Percentiles rank a stretch among this genome's conserved stretches.
These are phyloP conservation scores for Colletotrichum theobromicola DNA, from an alignment of 2,329 filamentous ascomycete species.

Conservation along the genomic window DNA sequence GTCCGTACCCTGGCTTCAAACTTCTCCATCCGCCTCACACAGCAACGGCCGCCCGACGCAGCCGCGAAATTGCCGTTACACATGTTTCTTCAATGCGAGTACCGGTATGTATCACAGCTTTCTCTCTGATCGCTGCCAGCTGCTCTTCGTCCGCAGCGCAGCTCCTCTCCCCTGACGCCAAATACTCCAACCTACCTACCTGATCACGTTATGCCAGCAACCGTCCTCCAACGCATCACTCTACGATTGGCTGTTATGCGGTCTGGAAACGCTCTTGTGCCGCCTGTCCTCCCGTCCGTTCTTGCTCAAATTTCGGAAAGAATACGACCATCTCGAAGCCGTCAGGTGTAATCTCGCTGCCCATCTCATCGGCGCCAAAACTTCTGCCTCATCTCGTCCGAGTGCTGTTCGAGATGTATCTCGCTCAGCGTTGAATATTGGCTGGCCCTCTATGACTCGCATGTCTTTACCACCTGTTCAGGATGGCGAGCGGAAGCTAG, in stretches of 20 bases:
- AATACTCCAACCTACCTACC: not conserved
- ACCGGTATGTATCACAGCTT: not conserved
- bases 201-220: not conserved
- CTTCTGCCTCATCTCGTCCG: not conserved
- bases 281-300: not conserved
- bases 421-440: not conserved
- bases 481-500: not conserved
- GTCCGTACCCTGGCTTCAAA: not conserved
- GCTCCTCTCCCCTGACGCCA: not conserved
- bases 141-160: not conserved
- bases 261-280: not conserved
- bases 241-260: not conserved
- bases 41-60: not conserved
- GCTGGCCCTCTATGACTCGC: not conserved
- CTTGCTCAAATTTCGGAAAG: not conserved
- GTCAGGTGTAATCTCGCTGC: not conserved
- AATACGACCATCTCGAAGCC: not conserved
- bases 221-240: not conserved
- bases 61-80: conserved; percentile 1
- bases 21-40: not conserved
- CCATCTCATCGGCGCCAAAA: not conserved
- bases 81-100: not conserved
- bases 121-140: not conserved
- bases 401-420: not conserved
- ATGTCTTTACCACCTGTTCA: not conserved